phyloP scores from a whole-genome alignment of 139 green algal species.

The Astrephomene gubernaculifera region DNA sequence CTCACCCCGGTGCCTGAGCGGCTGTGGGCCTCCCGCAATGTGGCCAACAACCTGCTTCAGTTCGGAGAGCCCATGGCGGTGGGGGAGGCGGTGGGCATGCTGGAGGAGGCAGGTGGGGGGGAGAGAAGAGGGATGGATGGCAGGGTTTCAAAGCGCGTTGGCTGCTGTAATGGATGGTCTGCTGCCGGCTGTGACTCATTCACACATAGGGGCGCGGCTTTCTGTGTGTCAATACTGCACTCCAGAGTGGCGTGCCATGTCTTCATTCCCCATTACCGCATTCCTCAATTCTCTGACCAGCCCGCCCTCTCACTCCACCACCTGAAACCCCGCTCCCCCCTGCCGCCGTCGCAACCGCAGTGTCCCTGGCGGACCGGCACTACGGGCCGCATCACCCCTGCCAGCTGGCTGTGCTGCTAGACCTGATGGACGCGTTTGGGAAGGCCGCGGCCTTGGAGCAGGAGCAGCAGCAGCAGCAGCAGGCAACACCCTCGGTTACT shows the following conservation, averaged over 20 bases:
- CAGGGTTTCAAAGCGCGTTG: too few relatives aligned
- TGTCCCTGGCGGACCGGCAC: conserved; percentile 22
- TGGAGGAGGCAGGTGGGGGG: conserved; percentile 42
- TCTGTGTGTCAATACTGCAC: too few relatives aligned
- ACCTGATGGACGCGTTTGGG: conserved; percentile 44
- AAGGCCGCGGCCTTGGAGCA: not conserved
- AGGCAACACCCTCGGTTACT: too few relatives aligned
- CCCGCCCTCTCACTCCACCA: not conserved
- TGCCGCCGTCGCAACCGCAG: not conserved
- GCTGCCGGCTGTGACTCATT: too few relatives aligned
- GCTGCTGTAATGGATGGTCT: too few relatives aligned
- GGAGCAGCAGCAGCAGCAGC: not conserved
- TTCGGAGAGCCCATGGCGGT: conserved; percentile 28
- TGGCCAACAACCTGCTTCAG: conserved; percentile 60
- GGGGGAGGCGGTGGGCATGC: conserved; percentile 49
- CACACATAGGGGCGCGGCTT: too few relatives aligned
- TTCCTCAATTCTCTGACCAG: too few relatives aligned
- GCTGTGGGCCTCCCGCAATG: conserved; percentile 63
- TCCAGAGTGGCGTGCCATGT: too few relatives aligned
- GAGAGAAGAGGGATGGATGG: too few relatives aligned
- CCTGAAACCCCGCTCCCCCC: not conserved
- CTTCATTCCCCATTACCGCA: too few relatives aligned
- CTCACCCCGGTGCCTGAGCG: conserved; percentile 54
- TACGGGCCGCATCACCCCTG: conserved; percentile 37
- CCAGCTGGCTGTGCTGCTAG: conserved; percentile 51